Evolutionary conservation across 441 rosid genomes (phyloP), one percentile per base, ranked within the genome.

Genomic region (Omphalea diandra): DNA sequence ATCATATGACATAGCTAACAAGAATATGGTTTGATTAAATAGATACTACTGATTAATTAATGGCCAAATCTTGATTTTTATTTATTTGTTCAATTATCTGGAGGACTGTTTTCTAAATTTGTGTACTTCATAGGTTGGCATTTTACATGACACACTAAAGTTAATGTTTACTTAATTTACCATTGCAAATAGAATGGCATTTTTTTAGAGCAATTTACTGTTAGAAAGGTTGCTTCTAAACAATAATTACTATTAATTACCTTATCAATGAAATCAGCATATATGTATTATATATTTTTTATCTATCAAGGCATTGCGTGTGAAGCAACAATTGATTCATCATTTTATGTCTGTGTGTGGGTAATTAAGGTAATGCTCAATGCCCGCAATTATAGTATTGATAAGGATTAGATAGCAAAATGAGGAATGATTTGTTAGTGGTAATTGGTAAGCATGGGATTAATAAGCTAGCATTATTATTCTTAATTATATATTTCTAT

Each of bases 261-360:
- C 50, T 38, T 41, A 55, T 54, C 71, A 67, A 54, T 54, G 61
- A 15, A 54, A 54, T 54, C 63, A 54, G 8, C 71, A 38, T 17
- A n/a, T n/a, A n/a, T n/a, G n/a, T n/a, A n/a, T 52, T 7, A 29
- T 31, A 3, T 57, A 57, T 20, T 53, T 20, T 22, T 11, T 49
- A 49, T 1, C 44, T 29, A 65, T 35, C 32, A 50, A 20, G 29
- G 24, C 71, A 20, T 67, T 36, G 36, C 71, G 55, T 67, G 71
- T 67, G 71, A 67, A 67, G 63, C 63, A 54, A 67, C 52, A 52
- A 27, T 38, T 49, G 7, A 18, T 49, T 33, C 12, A 12, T 53
- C 17, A n/a, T n/a, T n/a, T n/a, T n/a, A n/a, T 9, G 20, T 5
- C 31, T 24, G 9, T 3, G 10, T 52, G 18, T 0, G 57, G n/a